A percentile compares a stretch with the other conserved stretches of the same genome.
phyloP scores from a whole-genome alignment of 495 filamentous ascomycete species.

The Corynascus novoguineensis region DNA sequence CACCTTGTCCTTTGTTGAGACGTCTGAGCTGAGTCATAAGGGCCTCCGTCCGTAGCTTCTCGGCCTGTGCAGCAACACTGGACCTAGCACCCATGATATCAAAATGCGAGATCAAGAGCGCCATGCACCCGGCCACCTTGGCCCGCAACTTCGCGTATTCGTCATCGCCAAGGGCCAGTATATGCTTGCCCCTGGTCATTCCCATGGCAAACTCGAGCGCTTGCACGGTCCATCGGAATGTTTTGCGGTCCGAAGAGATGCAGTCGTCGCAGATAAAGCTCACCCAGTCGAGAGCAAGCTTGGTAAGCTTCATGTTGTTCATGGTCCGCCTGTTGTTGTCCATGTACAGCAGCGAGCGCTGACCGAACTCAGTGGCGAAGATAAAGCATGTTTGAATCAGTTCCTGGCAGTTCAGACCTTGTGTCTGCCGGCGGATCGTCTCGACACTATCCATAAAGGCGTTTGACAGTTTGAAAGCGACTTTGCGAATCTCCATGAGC shows the following conservation, averaged over 20 bases:
- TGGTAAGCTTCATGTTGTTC: slow-evolving; percentile 92
- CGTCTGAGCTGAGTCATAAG: slow-evolving; percentile 67
- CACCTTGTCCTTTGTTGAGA: slow-evolving; percentile 67
- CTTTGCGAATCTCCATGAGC: slow-evolving; percentile 91
- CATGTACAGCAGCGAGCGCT: slow-evolving; percentile 86
- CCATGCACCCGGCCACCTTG: slow-evolving; percentile 97
- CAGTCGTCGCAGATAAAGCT: slow-evolving; percentile 98
- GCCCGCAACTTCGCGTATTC: slow-evolving; percentile 75
- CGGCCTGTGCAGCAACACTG: slow-evolving; percentile 84
- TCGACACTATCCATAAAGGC: slow-evolving; percentile 99
- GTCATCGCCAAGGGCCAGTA: slow-evolving; percentile 75
- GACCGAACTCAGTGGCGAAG: slow-evolving; percentile 96
- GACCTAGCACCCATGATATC: slow-evolving; percentile 97
- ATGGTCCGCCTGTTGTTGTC: slow-evolving; percentile 88
- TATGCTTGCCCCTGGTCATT: slow-evolving; percentile 88
- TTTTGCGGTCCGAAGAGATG: slow-evolving; percentile 87
- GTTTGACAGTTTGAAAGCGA: slow-evolving; percentile 94
- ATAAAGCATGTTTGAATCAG: slow-evolving; percentile 98
- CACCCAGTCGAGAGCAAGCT: slow-evolving; percentile 92
- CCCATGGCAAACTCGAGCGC: slow-evolving; percentile 96
- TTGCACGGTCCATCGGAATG: slow-evolving; percentile 93
- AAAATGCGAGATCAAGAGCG: slow-evolving; percentile 93
- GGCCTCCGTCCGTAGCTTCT: slow-evolving; percentile 64
- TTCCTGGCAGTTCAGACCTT: slow-evolving; percentile 83
- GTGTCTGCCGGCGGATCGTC: slow-evolving; percentile 78